phyloP scores from a whole-genome alignment of 306 rosid genomes.

The Quercus mongolica region DNA sequence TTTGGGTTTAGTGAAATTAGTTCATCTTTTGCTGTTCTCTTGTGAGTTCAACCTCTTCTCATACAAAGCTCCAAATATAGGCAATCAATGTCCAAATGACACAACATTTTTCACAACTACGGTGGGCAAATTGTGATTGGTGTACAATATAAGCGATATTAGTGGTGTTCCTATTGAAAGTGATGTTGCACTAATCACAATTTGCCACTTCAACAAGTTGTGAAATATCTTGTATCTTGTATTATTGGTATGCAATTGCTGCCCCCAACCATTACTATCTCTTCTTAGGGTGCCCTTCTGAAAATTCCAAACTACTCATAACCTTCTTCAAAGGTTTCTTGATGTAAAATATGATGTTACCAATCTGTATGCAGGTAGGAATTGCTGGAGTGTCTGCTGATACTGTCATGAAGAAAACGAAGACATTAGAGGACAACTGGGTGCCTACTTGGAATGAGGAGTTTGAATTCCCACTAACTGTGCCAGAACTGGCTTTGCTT shows the following conservation, averaged over 20 bases:
- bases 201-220: no score
- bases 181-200: no score
- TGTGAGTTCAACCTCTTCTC: no score
- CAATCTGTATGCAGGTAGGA: conserved; percentile 58
- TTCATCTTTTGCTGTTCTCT: not conserved
- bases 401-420: conserved; percentile 68
- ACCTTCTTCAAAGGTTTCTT: not conserved
- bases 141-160: no score
- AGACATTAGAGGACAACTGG: conserved; percentile 84
- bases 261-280: not conserved
- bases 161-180: no score
- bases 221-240: no score
- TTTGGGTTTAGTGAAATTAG: not conserved
- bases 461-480: conserved; percentile 68
- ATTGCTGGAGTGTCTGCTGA: conserved; percentile 92
- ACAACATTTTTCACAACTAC: no score
- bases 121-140: no score
- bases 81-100: no score
- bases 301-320: not conserved
- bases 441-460: conserved; percentile 76
- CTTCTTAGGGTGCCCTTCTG: not conserved
- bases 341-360: not conserved
- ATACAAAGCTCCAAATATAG: no score
- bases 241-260: not conserved
- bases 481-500: conserved; percentile 84